phyloP scores from a whole-genome alignment of 1,284 basidiomycete genomes.

The Ustilago xerochloae region DNA sequence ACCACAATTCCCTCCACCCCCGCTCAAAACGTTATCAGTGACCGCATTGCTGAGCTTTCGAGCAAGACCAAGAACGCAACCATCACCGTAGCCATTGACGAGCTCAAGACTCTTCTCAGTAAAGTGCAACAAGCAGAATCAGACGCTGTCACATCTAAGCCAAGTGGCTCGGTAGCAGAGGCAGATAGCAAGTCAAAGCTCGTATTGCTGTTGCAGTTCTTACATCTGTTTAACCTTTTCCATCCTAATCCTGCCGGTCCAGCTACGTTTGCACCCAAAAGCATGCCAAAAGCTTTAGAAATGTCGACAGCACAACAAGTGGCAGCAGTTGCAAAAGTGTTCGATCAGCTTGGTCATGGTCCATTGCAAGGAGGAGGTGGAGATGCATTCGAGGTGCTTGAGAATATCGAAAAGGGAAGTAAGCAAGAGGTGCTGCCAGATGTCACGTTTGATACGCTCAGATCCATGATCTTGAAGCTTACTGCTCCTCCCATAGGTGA shows the following conservation, averaged over 20 bases:
- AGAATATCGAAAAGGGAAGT: constrained; percentile 33
- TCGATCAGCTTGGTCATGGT: constrained; percentile 46
- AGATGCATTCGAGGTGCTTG: constrained; percentile 38
- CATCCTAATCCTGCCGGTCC: constrained; percentile 28
- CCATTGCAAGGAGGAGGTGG: constrained; percentile 43
- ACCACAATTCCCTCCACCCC: constrained; percentile 9
- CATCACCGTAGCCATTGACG: constrained; percentile 29
- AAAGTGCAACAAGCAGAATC: constrained; percentile 29
- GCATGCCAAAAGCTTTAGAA: constrained; percentile 35
- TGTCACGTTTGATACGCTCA: constrained; percentile 34
- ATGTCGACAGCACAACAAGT: constrained; percentile 48
- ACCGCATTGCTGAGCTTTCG: constrained; percentile 20
- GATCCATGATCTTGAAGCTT: constrained; percentile 42
- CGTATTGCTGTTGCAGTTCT: constrained; percentile 48
- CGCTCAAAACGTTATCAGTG: constrained; percentile 31
- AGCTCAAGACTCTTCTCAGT: constrained; percentile 28
- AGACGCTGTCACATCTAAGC: not conserved
- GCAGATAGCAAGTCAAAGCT: constrained; percentile 24
- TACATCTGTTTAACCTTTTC: constrained; percentile 53
- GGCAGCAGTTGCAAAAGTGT: constrained; percentile 38
- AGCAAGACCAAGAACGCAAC: constrained; percentile 27
- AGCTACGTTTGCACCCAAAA: constrained; percentile 26
- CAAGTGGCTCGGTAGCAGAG: not conserved
- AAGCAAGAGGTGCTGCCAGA: constrained; percentile 34
- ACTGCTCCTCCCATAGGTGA: constrained; percentile 38